Evolutionary conservation across 345 rosid genomes (phyloP), one percentile per base, ranked within the genome.

Genomic region (Brassica rapa): DNA sequence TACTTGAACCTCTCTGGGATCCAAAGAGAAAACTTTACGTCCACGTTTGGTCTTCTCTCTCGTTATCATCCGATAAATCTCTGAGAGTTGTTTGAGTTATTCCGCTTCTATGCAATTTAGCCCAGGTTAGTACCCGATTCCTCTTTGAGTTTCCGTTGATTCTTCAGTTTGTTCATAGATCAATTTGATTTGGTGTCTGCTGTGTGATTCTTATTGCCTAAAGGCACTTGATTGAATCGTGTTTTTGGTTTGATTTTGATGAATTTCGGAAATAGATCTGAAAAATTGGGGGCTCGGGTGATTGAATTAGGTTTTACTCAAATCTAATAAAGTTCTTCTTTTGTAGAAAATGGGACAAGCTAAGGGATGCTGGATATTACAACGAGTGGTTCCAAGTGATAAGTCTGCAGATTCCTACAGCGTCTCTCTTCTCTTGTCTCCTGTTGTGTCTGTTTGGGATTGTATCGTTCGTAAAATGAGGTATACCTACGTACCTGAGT

Each of bases 371-470:
- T 90, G 88, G 85, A 92, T 46, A 14, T 46, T 46, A 46, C 55
- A 91, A 77, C 90, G 92, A 82, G 86, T 84, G 89, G 73, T 86
- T 81, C 68, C 86, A 8, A 86, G 86, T 68, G 87, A 82, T 71
- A 88, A 84, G 64, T 78, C 85, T 82, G 84, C 80, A 68, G 82
- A 85, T 68, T 82, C 84, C 46, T 93, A 95, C 83, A 83, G 81
- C 86, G 87, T 83, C 76, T 81, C 92, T 33, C 93, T 95, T 74
- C 73, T 83, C 71, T 78, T 93, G 78, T 93, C 93, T 75, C 99
- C 99, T n/a, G 90, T 90, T 77, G 94, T 95, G 69, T 95, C 99
- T 79, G 86, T 91, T 83, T 95, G 99, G 99, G 98, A 91, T 82
- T 95, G 99, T 77, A 79, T 86, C 78, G 95, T 95, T 53, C 94